Evolutionary conservation across 106 monocot species (phyloP), one percentile per base, ranked within the genome.

Genomic region (Phalaenopsis equestris): DNA sequence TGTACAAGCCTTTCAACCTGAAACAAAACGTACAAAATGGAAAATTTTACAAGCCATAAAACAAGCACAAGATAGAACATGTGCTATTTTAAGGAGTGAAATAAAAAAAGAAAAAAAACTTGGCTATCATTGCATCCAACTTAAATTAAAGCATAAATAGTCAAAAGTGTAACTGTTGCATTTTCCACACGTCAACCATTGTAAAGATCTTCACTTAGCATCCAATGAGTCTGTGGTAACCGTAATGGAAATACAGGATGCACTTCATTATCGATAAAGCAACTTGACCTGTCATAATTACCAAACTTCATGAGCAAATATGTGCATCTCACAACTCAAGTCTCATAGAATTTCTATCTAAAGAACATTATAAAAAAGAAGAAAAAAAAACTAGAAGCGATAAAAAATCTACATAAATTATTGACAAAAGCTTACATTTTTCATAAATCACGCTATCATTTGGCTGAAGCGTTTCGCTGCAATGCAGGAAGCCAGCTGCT

Each of bases 381-480:
- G 38, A 15, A 11, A 38, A 3, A 21, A 39, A n/a, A 18, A n/a
- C 42, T 18, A 45, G 19, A 19, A 74, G 43, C 42, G 19, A 74
- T 36, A 6, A 18, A 74, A 74, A 8, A 38, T 18, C 3, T n/a
- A 21, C 19, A 37, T 70, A 15, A 39, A 70, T 4, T 70, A 52
- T 39, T 39, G 15, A 70, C 10, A 70, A 39, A 70, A 70, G 39
- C 70, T 70, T 74, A 45, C 17, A 42, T 42, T 45, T 37, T 42
- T n/a, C 0, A 43, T 6, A 42, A 45, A 74, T 74, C 41, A 74
- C n/a, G 7, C 42, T 30, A 49, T 76, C 78, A 92, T 82, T 92
- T 92, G 15, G 92, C 87, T 43, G 91, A 87, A 64, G 89, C 81
- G 84, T 87, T 89, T 1, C 87, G 89, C 79, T 86, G 84, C 14